A percentile compares a stretch with the other conserved stretches of the same genome.
phyloP scores from a whole-genome alignment of 177 flowering plant genomes.

The Vitis hybrid region DNA sequence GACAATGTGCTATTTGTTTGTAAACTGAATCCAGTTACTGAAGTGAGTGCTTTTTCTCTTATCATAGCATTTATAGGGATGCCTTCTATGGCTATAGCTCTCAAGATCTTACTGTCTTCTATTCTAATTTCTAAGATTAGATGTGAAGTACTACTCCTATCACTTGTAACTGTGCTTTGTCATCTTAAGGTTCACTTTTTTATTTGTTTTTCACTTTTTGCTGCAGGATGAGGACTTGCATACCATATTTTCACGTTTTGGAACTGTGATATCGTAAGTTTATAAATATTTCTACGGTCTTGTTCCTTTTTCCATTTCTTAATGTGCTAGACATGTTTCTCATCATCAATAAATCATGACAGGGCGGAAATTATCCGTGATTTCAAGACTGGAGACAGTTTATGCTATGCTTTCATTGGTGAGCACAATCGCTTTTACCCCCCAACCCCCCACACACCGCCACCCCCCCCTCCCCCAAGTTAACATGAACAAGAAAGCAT shows the following conservation, averaged over 20 bases:
- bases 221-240: constrained; percentile 92
- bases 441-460: too few relatives aligned
- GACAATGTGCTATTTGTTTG: constrained; percentile 96
- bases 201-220: not conserved
- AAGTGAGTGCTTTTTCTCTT: constrained; percentile 44
- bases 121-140: not conserved
- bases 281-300: not conserved
- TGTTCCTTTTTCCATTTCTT: not conserved
- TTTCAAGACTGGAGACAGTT: constrained; percentile 90
- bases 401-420: constrained; percentile 96
- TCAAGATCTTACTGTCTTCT: not conserved
- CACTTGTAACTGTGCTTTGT: too few relatives aligned
- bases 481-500: too few relatives aligned
- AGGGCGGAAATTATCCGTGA: constrained; percentile 97
- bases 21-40: constrained; percentile 96
- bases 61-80: too few relatives aligned
- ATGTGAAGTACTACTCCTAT: not conserved
- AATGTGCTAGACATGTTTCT: constrained; percentile 1
- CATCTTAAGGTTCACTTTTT: not conserved
- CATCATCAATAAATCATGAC: constrained; percentile 17
- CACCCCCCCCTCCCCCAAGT: too few relatives aligned
- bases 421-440: constrained; percentile 21
- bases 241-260: constrained; percentile 95
- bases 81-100: not conserved
- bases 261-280: constrained; percentile 84